Base-by-base conservation (phyloP, 2,329 filamentous ascomycete species). In the Falciphora oryzae region DNA sequence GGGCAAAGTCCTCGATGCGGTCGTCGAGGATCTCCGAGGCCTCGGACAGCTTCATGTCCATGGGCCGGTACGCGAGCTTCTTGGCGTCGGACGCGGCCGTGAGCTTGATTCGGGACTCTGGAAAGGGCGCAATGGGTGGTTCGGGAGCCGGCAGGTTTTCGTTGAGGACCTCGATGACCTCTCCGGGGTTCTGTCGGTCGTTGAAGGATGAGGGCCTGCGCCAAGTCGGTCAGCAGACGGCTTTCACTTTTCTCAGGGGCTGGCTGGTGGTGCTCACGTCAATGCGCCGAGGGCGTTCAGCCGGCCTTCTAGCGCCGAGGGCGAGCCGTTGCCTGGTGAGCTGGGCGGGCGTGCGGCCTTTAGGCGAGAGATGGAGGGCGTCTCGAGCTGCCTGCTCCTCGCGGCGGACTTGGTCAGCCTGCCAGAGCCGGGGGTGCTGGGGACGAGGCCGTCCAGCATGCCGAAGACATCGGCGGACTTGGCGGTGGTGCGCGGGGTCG, bases 21-120 rank as follows among this genome's bases (percentile, higher is more conserved):
- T 98, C 94, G 76, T 99, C 95, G 10, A 98, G 83, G 59, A 97
- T 91, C 75, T 97, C 93, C 5, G 94, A 96, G 0, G 92, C 88
- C 74, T 97, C 93, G 6, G 92, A 93, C 8, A 95, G 82, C 72
- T 97, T 96, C 93, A 98, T 97, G 2, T 92, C 90, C 82, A 98
- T 89, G 2, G 93, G 91, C 73, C 93, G 95, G 77, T 98, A 99
- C 1, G 82, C 87, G 69, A 97, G 89, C 74, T 97, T 97, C 74
- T 93, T 93, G 72, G 92, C 84, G 74, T 98, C 94, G 1, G 92
- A 94, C 66, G 91, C 91, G 3, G 92, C 91, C 7, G 89, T 93
- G 27, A 97, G 83, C 73, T 91, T 93, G 74, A 98, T 87, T 62
- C 95, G 89, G 22, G 92, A 74, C 74, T 95, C 91, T 14, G 86